Evolutionary conservation across 2,329 filamentous ascomycete species (phyloP).

Genomic region (Apiospora marii): DNA sequence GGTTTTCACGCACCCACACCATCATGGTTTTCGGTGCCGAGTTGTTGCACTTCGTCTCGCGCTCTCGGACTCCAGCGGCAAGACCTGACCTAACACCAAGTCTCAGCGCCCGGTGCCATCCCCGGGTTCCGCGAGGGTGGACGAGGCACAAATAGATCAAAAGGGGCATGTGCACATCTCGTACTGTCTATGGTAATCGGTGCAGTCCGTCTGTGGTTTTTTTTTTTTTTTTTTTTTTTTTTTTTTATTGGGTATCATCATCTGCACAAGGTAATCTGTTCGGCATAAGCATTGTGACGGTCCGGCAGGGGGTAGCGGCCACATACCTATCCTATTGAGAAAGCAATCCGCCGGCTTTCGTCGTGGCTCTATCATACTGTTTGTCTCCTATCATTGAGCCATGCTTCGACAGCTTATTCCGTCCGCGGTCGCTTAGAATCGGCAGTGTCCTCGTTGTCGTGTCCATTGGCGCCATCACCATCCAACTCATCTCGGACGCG

Average conservation of each 20-base stretch:
- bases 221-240: neutral
- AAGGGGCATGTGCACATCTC: neutral
- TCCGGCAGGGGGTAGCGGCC: neutral
- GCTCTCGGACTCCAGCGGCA: neutral
- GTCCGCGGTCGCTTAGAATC: conserved; percentile 44
- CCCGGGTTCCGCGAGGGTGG: neutral
- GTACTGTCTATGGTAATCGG: neutral
- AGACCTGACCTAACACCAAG: conserved; percentile 12
- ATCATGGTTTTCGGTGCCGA: conserved; percentile 13
- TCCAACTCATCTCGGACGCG: conserved; percentile 63
- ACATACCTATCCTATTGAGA: conserved; percentile 16
- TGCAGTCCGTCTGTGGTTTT: neutral
- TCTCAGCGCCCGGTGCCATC: neutral
- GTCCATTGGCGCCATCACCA: conserved; percentile 53
- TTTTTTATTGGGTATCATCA: conserved; percentile 16
- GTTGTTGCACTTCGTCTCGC: neutral
- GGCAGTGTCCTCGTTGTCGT: conserved; percentile 47
- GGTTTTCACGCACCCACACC: neutral
- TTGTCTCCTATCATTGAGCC: neutral
- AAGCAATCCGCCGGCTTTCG: neutral
- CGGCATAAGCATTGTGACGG: too few species aligned
- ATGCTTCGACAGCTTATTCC: conserved; percentile 33
- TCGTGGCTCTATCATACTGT: neutral
- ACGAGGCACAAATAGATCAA: neutral
- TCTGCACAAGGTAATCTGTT: neutral